A percentile compares a stretch with the other conserved stretches of the same genome.
These are phyloP conservation scores for Mallotus japonicus DNA, from an alignment of 441 rosid species.

Conservation along the genomic window DNA sequence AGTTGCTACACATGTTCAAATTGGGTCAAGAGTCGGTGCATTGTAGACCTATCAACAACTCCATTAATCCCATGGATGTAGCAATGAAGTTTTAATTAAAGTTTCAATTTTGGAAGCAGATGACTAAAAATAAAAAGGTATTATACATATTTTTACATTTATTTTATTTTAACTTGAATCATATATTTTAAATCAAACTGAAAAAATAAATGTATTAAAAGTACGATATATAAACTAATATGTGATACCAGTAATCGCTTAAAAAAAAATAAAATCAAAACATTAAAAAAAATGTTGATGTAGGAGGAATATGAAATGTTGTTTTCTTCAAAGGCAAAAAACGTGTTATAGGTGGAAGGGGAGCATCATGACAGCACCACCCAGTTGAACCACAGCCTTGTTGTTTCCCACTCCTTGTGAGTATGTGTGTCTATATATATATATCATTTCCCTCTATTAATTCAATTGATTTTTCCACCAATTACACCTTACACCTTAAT, in stretches of 20 bases:
- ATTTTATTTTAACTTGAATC: no score
- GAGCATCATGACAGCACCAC: not conserved
- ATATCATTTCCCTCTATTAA: not conserved
- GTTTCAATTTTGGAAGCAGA: no score
- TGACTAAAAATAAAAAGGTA: no score
- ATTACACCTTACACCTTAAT: not conserved
- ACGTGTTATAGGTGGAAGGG: conserved; percentile 8
- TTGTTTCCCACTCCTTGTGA: not conserved
- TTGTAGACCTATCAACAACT: not conserved
- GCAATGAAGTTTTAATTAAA: no score
- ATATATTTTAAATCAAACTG: no score
- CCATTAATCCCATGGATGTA: not conserved
- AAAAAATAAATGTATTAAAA: no score
- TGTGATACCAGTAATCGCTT: no score
- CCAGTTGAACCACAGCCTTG: not conserved
- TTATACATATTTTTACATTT: no score
- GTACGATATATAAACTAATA: no score
- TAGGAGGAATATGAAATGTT: not conserved
- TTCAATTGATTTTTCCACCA: not conserved
- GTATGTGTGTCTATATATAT: no score
- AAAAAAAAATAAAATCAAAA: no score
- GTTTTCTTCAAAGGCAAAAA: not conserved
- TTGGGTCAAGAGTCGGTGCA: not conserved
- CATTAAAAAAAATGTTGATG: no score
- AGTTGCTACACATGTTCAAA: not conserved